phyloP scores from a whole-genome alignment of 2,329 filamentous ascomycete species.

The Aspergillus pseudoterreus region DNA sequence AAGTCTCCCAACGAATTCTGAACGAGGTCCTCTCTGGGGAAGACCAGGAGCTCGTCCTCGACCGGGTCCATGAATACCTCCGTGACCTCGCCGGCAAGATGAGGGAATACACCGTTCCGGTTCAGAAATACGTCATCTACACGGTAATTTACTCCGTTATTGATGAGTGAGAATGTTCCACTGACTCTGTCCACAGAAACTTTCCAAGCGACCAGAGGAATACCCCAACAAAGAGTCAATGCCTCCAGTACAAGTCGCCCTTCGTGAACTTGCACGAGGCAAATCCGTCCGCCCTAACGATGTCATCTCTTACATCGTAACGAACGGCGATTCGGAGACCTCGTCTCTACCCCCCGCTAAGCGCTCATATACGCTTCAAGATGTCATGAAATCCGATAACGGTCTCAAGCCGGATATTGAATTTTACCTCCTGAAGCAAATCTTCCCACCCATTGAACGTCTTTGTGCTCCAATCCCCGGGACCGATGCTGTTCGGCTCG shows the following conservation, averaged over 20 bases:
- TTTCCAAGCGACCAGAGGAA: slow-evolving; percentile 87
- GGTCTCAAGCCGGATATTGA: slow-evolving; percentile 85
- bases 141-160: slow-evolving; percentile 50
- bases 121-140: slow-evolving; percentile 92
- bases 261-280: slow-evolving; percentile 80
- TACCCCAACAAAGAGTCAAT: slow-evolving; percentile 93
- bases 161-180: too few species aligned
- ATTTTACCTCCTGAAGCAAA: slow-evolving; percentile 97
- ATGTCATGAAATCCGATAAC: slow-evolving; percentile 73
- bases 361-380: slow-evolving; percentile 81
- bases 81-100: slow-evolving; percentile 80
- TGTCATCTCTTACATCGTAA: slow-evolving; percentile 94
- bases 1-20: slow-evolving; percentile 84
- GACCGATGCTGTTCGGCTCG: slow-evolving; percentile 83
- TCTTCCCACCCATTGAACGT: slow-evolving; percentile 95
- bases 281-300: slow-evolving; percentile 89
- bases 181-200: slow-evolving; percentile 54
- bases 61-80: slow-evolving; percentile 89
- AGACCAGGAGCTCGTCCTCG: slow-evolving; percentile 81
- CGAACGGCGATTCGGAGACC: slow-evolving; percentile 61
- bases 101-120: slow-evolving; percentile 71
- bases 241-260: slow-evolving; percentile 94
- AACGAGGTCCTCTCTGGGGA: slow-evolving; percentile 93
- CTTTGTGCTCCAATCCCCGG: slow-evolving; percentile 93
- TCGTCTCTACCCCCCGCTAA: slow-evolving; percentile 66